Percentiles rank a stretch among this genome's conserved stretches.
Conservation (phyloP, 2,329 filamentous ascomycete genomes). For the Scytalidium sp. region DNA sequence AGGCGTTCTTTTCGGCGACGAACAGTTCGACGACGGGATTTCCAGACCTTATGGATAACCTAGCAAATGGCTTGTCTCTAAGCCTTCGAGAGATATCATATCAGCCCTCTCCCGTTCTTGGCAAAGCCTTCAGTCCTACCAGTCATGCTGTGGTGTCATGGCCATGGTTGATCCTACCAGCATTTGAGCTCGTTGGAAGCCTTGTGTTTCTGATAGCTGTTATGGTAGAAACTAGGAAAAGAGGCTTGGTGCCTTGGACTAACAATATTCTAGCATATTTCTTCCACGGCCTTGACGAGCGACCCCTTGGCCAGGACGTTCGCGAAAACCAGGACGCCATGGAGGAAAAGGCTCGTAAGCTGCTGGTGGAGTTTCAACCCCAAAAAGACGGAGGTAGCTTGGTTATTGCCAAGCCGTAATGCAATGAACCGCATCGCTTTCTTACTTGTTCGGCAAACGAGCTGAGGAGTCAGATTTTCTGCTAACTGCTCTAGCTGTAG, state of each 20-base stretch:
- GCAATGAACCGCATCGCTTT: too few relatives aligned
- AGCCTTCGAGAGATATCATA: background rate
- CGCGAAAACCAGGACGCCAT: background rate
- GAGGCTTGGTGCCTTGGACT: background rate
- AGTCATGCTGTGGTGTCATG: background rate
- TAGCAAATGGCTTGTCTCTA: background rate
- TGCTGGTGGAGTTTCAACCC: background rate
- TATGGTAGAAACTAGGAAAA: background rate
- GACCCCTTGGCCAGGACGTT: background rate
- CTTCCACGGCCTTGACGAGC: constrained; percentile 2
- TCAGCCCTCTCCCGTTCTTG: background rate
- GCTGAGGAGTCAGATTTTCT: too few relatives aligned
- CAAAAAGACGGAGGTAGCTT: background rate
- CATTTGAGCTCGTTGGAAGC: constrained; percentile 6
- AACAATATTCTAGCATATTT: background rate
- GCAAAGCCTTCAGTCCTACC: background rate
- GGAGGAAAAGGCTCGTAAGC: background rate
- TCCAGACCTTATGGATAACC: background rate
- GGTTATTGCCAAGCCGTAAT: background rate
- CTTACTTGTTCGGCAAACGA: too few relatives aligned
- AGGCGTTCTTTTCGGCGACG: background rate
- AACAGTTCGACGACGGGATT: background rate
- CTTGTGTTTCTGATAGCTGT: background rate
- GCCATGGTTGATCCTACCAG: background rate
- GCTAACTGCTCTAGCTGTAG: too few relatives aligned